A percentile compares a stretch with the other conserved stretches of the same genome.
These are phyloP conservation scores for Leccinum obscurum DNA, from an alignment of 768 basidiomycete genomes.

Conservation along the genomic window DNA sequence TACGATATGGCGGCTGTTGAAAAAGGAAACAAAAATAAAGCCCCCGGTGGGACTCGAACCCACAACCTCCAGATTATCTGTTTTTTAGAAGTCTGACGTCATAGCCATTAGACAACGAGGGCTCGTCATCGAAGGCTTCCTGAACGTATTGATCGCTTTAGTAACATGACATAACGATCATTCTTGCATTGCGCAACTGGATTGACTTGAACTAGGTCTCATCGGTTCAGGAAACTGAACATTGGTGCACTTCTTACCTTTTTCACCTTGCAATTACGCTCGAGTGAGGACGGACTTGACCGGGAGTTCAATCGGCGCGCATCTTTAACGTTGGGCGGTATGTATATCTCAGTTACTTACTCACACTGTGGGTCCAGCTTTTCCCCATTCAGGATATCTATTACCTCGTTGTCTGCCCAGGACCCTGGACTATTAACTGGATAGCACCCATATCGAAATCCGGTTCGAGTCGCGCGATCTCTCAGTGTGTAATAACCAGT, in stretches of 20 bases:
- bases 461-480: neutral
- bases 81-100: slow-evolving; percentile 83
- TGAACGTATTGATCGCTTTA: neutral
- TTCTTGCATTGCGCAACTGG: neutral
- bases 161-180: neutral
- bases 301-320: neutral
- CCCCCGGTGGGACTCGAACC: slow-evolving; percentile 87
- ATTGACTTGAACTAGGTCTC: neutral
- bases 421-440: neutral
- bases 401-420: slow-evolving; percentile 8
- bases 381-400: neutral
- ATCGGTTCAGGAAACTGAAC: neutral
- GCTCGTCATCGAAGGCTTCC: slow-evolving; percentile 31
- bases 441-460: neutral
- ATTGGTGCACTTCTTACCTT: neutral
- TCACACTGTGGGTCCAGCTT: neutral
- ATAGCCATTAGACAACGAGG: slow-evolving; percentile 90
- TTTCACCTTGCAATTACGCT: neutral
- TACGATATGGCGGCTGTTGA: neutral
- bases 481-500: neutral
- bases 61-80: slow-evolving; percentile 84
- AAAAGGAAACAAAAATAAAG: slow-evolving; percentile 34
- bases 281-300: neutral
- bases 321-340: neutral
- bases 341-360: too few relatives aligned